These are phyloP conservation scores for Fusarium sp. DNA, from an alignment of 2,329 filamentous ascomycete genomes.

Conservation along the genomic window DNA sequence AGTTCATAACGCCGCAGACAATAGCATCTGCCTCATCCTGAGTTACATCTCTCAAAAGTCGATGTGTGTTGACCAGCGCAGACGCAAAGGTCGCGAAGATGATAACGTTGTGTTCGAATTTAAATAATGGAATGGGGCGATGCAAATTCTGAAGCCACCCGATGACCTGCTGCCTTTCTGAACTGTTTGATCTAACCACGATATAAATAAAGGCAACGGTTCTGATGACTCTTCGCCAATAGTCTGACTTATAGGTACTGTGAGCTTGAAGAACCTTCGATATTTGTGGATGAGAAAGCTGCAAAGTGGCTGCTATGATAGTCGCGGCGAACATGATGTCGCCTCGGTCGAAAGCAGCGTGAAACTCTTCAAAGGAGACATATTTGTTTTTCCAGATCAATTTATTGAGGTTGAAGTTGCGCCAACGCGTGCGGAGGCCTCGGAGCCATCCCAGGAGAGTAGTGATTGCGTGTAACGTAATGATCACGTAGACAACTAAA, in stretches of 20 bases:
- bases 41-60: background rate
- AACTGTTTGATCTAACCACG: background rate
- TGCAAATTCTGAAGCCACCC: background rate
- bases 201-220: background rate
- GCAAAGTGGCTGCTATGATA: fast-evolving
- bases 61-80: background rate
- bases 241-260: background rate
- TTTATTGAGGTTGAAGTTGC: background rate
- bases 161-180: background rate
- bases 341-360: background rate
- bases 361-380: background rate
- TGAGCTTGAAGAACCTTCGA: background rate
- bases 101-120: background rate
- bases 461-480: background rate
- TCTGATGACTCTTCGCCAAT: background rate
- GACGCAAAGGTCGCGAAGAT: background rate
- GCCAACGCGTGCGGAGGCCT: background rate
- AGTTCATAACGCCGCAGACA: background rate
- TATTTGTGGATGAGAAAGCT: background rate
- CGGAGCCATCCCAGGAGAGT: background rate
- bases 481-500: background rate
- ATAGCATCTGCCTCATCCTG: background rate
- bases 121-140: fast-evolving
- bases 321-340: background rate
- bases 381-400: background rate